Conservation (phyloP, 1,139 yeast genomes). For the Candida tetrigidarum region DNA sequence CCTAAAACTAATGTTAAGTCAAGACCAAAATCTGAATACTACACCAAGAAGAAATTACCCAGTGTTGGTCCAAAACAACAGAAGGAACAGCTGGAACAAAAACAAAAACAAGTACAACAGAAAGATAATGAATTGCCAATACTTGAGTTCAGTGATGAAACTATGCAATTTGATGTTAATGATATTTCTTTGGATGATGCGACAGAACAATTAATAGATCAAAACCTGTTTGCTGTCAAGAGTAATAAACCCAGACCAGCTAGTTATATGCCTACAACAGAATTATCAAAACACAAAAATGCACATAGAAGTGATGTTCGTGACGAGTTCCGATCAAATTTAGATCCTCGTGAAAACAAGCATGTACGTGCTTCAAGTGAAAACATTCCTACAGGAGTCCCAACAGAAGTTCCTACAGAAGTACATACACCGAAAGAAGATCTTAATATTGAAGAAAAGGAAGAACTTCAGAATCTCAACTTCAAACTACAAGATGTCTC, state of each 20-base stretch:
- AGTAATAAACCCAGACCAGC: neutral
- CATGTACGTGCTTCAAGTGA: neutral
- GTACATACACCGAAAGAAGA: neutral
- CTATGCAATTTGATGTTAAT: neutral
- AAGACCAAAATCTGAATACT: neutral
- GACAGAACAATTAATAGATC: conserved; percentile 1
- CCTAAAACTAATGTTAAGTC: conserved; percentile 10
- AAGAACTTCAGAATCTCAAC: neutral
- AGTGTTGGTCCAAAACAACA: neutral
- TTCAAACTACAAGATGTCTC: neutral
- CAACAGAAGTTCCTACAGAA: neutral
- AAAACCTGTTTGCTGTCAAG: neutral
- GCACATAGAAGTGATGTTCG: neutral
- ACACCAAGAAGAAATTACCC: neutral
- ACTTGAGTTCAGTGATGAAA: neutral
- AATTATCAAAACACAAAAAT: neutral
- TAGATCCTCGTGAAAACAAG: neutral
- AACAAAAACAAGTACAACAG: neutral
- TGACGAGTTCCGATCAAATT: neutral
- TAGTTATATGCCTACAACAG: neutral
- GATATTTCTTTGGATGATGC: conserved; percentile 2
- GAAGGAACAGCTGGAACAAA: no score
- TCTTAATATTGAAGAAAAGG: no score
- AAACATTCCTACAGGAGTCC: neutral
- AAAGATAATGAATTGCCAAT: conserved; percentile 6